A percentile compares a stretch with the other conserved stretches of the same genome.
Conservation (phyloP, 139 green algal species). For the Picochlorum sp. region DNA sequence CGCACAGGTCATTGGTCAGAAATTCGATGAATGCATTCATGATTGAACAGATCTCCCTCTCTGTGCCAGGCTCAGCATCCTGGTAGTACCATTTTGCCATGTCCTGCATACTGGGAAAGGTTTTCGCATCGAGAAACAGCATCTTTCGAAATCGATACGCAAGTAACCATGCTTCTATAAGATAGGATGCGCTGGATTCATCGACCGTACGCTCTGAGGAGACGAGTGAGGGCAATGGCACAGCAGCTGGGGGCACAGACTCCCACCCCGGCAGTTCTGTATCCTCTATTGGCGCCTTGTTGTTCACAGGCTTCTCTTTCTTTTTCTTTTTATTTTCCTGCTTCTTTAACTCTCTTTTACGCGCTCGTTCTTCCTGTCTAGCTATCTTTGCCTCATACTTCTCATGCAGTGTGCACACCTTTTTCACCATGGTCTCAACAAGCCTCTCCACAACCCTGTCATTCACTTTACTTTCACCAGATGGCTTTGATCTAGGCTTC, state of each 20-base stretch:
- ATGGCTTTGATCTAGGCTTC: background rate
- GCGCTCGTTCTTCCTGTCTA: constrained; percentile 2
- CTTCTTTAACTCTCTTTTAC: background rate
- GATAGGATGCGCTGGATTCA: constrained; percentile 20
- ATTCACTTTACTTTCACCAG: background rate
- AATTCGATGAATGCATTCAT: background rate
- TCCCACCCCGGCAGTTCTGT: background rate
- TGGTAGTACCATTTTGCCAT: background rate
- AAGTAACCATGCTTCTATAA: constrained; percentile 50
- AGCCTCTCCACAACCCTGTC: background rate
- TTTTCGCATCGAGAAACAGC: constrained; percentile 29
- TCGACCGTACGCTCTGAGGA: constrained; percentile 7
- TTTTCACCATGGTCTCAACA: constrained; percentile 5
- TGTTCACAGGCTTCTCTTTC: background rate
- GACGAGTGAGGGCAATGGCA: constrained; percentile 8
- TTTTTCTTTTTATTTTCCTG: background rate
- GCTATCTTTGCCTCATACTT: background rate
- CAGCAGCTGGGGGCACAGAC: constrained; percentile 9
- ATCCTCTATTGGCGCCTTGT: background rate
- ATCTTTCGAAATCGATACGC: constrained; percentile 32
- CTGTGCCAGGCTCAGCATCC: background rate
- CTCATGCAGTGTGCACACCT: background rate
- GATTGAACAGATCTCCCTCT: background rate
- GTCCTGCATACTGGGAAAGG: constrained; percentile 7
- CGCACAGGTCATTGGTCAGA: background rate